phyloP scores from a whole-genome alignment of 2,329 filamentous ascomycete genomes.

The Hypoxylon rubiginosum region DNA sequence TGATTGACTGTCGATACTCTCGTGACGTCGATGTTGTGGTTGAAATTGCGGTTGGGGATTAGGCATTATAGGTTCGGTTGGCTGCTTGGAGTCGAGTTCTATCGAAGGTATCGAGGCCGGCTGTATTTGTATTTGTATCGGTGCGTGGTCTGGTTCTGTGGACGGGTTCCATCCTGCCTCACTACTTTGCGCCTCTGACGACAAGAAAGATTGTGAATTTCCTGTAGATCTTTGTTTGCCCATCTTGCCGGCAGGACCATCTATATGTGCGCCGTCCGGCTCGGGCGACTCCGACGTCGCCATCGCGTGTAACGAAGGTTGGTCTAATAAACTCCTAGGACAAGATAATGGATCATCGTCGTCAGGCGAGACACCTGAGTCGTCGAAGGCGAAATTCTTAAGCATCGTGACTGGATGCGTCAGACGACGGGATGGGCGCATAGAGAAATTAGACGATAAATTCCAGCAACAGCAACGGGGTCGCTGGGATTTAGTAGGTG shows the following conservation, averaged over 20 bases:
- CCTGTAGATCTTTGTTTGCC: conserved; percentile 43
- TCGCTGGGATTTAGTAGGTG: conserved; percentile 33
- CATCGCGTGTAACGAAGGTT: conserved; percentile 23
- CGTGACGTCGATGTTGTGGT: conserved; percentile 10
- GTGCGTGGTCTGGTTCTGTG: conserved; percentile 8
- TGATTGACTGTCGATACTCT: conserved; percentile 8
- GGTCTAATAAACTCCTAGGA: conserved; percentile 28
- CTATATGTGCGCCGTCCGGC: conserved; percentile 29
- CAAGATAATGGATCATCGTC: conserved; percentile 41
- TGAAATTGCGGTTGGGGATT: conserved; percentile 17
- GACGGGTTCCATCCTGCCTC: conserved; percentile 1
- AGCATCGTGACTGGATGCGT: conserved; percentile 39
- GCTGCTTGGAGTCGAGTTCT: conserved; percentile 15
- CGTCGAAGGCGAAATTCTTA: conserved; percentile 45
- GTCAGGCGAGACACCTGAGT: conserved; percentile 41
- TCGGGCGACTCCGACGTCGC: conserved; percentile 3
- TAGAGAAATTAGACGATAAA: conserved; percentile 9
- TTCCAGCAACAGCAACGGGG: conserved; percentile 31
- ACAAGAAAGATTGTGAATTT: conserved; percentile 6
- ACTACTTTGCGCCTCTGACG: conserved; percentile 3
- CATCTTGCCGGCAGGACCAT: conserved; percentile 40
- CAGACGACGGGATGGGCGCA: conserved; percentile 6
- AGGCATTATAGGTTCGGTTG: conserved; percentile 24
- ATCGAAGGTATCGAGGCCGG: conserved; percentile 7
- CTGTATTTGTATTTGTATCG: conserved; percentile 25